Percentiles rank a stretch among this genome's conserved stretches.
phyloP scores from a whole-genome alignment of 495 filamentous ascomycete species.

The Daldinia decipiens region DNA sequence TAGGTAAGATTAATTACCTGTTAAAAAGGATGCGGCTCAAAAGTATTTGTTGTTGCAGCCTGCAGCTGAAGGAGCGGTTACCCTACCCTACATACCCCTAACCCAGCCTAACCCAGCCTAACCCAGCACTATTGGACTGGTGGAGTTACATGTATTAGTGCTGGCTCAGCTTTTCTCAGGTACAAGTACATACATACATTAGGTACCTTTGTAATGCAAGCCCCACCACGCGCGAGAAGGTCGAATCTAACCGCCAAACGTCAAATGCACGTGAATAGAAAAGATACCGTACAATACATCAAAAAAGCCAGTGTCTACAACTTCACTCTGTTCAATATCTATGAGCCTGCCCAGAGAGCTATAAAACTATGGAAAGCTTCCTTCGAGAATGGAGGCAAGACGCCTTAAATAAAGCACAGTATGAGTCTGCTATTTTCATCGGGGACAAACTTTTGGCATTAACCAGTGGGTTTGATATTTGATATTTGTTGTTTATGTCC shows the following conservation, averaged over 20 bases:
- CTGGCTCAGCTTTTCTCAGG: not conserved
- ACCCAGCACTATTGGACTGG: not conserved
- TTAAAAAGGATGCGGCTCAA: not conserved
- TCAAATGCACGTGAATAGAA: conserved; percentile 2
- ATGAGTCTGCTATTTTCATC: conserved; percentile 94
- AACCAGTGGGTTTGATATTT: conserved; percentile 71
- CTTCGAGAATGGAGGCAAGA: conserved; percentile 93
- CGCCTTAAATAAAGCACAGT: conserved; percentile 90
- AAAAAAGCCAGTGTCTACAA: not conserved
- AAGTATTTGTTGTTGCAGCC: not conserved
- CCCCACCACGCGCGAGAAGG: conserved; percentile 18
- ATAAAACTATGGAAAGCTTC: conserved; percentile 81
- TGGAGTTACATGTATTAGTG: not conserved
- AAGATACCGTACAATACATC: conserved; percentile 4
- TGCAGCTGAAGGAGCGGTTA: not conserved
- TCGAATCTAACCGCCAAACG: not conserved
- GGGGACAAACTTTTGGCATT: conserved; percentile 95
- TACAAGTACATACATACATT: not conserved
- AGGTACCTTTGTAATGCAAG: not conserved
- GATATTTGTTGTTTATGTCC: not conserved
- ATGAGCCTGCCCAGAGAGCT: conserved; percentile 16
- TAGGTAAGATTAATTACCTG: no score
- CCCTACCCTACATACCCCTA: not conserved
- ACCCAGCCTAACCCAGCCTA: not conserved
- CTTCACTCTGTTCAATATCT: not conserved